Conservation (phyloP, 306 rosid genomes). For the Fagus crenata region DNA sequence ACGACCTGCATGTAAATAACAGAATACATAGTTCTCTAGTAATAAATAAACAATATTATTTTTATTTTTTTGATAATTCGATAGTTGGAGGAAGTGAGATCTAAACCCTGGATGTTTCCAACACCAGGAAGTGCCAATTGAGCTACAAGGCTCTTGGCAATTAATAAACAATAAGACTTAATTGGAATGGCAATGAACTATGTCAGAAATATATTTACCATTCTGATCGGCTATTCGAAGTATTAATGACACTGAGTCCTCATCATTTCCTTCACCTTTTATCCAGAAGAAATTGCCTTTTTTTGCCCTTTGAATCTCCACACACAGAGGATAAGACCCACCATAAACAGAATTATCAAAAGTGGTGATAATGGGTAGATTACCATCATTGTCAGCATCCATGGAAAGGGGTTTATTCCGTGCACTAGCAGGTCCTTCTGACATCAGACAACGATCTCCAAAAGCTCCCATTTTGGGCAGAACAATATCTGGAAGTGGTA, state of each 20-base stretch:
- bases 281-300: slow-evolving; percentile 39
- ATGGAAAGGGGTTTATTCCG: slow-evolving; percentile 21
- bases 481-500: slow-evolving; percentile 50
- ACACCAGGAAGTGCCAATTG: no score
- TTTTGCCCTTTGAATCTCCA: slow-evolving; percentile 40
- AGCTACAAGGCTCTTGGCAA: not conserved
- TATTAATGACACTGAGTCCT: slow-evolving; percentile 42
- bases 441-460: slow-evolving; percentile 49
- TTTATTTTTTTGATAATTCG: no score
- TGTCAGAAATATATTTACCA: slow-evolving; percentile 32
- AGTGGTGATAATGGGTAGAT: slow-evolving; percentile 38
- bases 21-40: slow-evolving; percentile 8
- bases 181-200: not conserved
- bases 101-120: no score
- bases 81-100: no score
- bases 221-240: slow-evolving; percentile 44
- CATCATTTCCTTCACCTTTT: slow-evolving; percentile 44
- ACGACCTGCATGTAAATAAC: slow-evolving; percentile 32
- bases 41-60: slow-evolving; percentile 2
- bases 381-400: slow-evolving; percentile 29
- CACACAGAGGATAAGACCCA: slow-evolving; percentile 19
- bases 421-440: slow-evolving; percentile 51
- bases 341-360: slow-evolving; percentile 18
- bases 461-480: slow-evolving; percentile 50
- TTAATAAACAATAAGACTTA: slow-evolving; percentile 1